A percentile compares a stretch with the other conserved stretches of the same genome.
These are phyloP conservation scores for Arthrobotrys megalospora DNA, from an alignment of 2,329 filamentous ascomycete genomes.

Conservation along the genomic window DNA sequence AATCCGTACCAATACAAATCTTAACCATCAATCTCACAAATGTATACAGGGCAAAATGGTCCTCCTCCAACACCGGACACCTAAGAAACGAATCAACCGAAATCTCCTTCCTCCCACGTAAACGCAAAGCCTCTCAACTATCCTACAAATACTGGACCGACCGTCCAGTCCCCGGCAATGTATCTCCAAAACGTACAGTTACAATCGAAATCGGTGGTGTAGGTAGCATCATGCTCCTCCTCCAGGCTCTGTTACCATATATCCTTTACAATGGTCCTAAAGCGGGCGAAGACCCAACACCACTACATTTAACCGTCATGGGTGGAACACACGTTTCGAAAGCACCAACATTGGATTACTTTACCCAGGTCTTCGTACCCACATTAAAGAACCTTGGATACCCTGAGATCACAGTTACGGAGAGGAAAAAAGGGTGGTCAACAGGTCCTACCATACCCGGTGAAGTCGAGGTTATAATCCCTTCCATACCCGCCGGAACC, in stretches of 20 bases:
- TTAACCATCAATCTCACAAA: not conserved
- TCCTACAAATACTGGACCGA: constrained; percentile 62
- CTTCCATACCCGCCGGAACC: constrained; percentile 67
- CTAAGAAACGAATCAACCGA: constrained; percentile 72
- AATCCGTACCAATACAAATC: not conserved
- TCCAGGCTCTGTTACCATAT: constrained; percentile 76
- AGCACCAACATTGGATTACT: constrained; percentile 75
- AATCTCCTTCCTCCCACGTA: constrained; percentile 65
- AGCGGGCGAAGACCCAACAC: constrained; percentile 58
- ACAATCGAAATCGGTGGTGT: constrained; percentile 70
- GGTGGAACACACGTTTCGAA: constrained; percentile 75
- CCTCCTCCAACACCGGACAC: constrained; percentile 68
- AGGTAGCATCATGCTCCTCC: constrained; percentile 73
- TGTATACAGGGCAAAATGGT: constrained; percentile 45
- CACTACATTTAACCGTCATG: constrained; percentile 71
- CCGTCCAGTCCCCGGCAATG: constrained; percentile 66
- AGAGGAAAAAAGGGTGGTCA: constrained; percentile 72
- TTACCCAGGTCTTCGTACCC: constrained; percentile 75
- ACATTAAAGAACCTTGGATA: constrained; percentile 68
- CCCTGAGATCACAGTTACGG: constrained; percentile 56
- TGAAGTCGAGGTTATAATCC: constrained; percentile 69
- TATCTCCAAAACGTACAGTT: constrained; percentile 48
- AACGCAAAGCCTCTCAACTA: constrained; percentile 12
- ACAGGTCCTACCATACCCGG: constrained; percentile 69
- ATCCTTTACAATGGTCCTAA: constrained; percentile 68